Evolutionary conservation across 2,329 filamentous ascomycete species (phyloP).

Genomic region (Pezizomycotina sp.): DNA sequence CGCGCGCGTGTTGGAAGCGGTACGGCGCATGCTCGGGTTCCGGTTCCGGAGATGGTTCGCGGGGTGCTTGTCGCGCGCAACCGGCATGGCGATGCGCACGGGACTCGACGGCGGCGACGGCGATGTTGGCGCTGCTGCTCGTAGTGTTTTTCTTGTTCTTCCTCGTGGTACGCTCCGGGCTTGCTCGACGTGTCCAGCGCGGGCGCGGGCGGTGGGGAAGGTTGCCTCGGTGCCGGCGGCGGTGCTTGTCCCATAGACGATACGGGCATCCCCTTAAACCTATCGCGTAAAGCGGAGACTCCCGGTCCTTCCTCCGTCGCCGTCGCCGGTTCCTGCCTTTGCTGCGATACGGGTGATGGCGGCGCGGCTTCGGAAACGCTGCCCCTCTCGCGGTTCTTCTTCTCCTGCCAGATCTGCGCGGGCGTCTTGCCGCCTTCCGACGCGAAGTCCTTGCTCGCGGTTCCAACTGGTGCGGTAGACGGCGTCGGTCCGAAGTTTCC

Average conservation of each 20-base stretch:
- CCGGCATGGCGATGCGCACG: conserved; percentile 70
- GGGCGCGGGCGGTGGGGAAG: conserved; percentile 8
- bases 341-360: conserved; percentile 36
- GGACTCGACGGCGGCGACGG: conserved; percentile 49
- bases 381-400: conserved; percentile 67
- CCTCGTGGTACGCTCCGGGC: conserved; percentile 12
- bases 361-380: conserved; percentile 37
- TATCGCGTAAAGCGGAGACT: conserved; percentile 60
- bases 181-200: conserved; percentile 3
- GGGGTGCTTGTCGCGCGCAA: conserved; percentile 43
- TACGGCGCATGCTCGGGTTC: conserved; percentile 44
- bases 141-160: conserved; percentile 28
- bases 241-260: conserved; percentile 31
- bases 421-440: conserved; percentile 92
- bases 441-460: conserved; percentile 81
- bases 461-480: conserved; percentile 49
- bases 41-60: conserved; percentile 36
- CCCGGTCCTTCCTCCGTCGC: conserved; percentile 42
- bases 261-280: conserved; percentile 46
- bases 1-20: conserved; percentile 49
- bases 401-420: conserved; percentile 92
- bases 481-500: conserved; percentile 45
- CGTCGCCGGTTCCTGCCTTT: conserved; percentile 38
- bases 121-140: conserved; percentile 36
- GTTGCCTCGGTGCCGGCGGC: conserved; percentile 32